These are phyloP conservation scores for Coemansia brasiliensis DNA, from an alignment of 192 early-diverging fungal genomes.

Conservation along the genomic window DNA sequence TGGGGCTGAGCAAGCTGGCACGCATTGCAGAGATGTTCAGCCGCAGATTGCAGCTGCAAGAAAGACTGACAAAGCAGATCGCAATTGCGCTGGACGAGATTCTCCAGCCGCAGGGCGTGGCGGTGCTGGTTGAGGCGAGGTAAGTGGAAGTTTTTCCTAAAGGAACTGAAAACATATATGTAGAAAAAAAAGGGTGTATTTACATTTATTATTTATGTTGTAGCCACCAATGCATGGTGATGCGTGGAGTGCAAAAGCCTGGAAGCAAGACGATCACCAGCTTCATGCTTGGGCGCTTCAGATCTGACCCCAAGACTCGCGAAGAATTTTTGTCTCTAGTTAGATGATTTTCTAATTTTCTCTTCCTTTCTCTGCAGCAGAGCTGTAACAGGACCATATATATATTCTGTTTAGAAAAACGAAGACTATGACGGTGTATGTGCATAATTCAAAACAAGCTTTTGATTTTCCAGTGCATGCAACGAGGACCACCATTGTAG, in stretches of 20 bases:
- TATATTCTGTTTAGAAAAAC: not conserved
- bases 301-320: slow-evolving; percentile 85
- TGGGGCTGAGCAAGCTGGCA: slow-evolving; percentile 95
- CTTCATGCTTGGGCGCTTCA: slow-evolving; percentile 93
- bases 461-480: not conserved
- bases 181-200: slow-evolving; percentile 3
- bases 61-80: slow-evolving; percentile 97
- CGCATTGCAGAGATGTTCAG: slow-evolving; percentile 98
- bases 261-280: slow-evolving; percentile 92
- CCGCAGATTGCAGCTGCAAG: slow-evolving; percentile 94
- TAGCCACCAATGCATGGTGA: slow-evolving; percentile 94
- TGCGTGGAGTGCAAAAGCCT: slow-evolving; percentile 97
- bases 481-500: too few relatives aligned
- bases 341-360: slow-evolving; percentile 14
- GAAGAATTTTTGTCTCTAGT: slow-evolving; percentile 95
- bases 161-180: too few relatives aligned
- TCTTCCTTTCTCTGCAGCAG: not conserved
- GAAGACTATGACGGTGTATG: not conserved
- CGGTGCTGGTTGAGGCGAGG: slow-evolving; percentile 95
- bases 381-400: not conserved
- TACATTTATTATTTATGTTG: slow-evolving; percentile 6
- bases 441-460: slow-evolving; percentile 8
- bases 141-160: slow-evolving; percentile 53
- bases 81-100: slow-evolving; percentile 88
- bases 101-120: slow-evolving; percentile 92